Base-by-base conservation (phyloP, 179 eudicot genomes). In the Patellifolia procumbens region DNA sequence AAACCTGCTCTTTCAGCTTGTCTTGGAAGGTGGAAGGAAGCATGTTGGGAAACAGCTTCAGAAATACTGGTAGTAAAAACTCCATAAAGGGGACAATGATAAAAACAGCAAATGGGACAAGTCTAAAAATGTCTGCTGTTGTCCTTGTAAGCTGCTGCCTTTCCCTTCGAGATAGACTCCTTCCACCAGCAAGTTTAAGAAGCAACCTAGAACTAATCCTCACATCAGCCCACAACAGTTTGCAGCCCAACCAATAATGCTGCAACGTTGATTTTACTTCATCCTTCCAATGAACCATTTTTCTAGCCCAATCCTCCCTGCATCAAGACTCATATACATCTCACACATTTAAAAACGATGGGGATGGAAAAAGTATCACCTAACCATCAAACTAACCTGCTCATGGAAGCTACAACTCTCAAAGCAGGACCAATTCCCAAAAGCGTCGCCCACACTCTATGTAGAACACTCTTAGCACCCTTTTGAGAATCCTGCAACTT, bases 1-100 rank as follows among this genome's bases (percentile, higher is more conserved):
- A 48, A 75, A 92, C 98, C 98, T 93, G 93, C 78, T 93, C 98
- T 83, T 92, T 93, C 96, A 90, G 90, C 89, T 92, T 93, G 87
- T 93, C 96, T 80, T 93, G 97, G 81, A 92, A 93, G 64, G 96
- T 92, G 39, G 98, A 93, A 15, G 98, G 98, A 51, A 93, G 82
- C 98, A 93, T 92, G 87, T 93, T 92, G 56, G 98, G 98, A 70
- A 92, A 93, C 77, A 92, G 68, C 79, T 89, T 89, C 72, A 93
- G 87, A 86, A 90, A 88, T 45, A 93, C 96, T 53, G 98, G 98
- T 55, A 93, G 84, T 87, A 93, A 83, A 79, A 93, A 90, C 81
- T 93, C 98, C 98, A 93, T 93, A 81, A 93, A 93, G 29, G 98
- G 98, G 56, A 93, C 97, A 58, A 93, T 76, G 81, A 93, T 81